Conservation (phyloP, 2,329 filamentous ascomycete genomes). For the Emmonsia crescens region DNA sequence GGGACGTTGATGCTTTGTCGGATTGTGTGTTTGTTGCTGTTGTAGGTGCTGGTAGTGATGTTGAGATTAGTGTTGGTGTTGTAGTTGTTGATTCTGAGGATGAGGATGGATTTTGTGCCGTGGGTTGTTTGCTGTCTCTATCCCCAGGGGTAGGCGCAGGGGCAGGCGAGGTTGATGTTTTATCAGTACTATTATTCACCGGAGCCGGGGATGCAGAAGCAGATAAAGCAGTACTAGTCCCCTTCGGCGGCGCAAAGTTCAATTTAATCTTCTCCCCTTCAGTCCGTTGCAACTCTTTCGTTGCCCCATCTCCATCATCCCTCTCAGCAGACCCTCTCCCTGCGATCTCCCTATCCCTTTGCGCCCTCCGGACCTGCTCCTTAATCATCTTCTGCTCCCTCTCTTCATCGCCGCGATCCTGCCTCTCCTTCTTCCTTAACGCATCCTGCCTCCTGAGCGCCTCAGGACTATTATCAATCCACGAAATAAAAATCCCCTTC, state of each 20-base stretch:
- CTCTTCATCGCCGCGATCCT: conserved; percentile 86
- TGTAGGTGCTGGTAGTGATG: conserved; percentile 3
- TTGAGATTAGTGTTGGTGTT: neutral
- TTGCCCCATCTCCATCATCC: conserved; percentile 2
- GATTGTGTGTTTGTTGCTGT: neutral
- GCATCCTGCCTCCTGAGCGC: conserved; percentile 71
- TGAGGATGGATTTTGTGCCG: neutral
- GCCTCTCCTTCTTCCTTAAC: conserved; percentile 67
- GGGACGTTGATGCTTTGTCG: neutral
- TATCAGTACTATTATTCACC: neutral
- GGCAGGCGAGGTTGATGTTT: neutral
- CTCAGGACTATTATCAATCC: conserved; percentile 86
- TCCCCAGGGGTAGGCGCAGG: neutral
- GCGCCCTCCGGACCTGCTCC: conserved; percentile 70
- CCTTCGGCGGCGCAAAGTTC: conserved; percentile 6
- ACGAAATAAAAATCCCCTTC: conserved; percentile 76
- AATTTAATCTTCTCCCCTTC: conserved; percentile 14
- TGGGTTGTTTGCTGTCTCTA: neutral
- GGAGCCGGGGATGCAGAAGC: neutral
- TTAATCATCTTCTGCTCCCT: conserved; percentile 76
- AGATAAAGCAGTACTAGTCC: neutral
- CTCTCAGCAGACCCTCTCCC: conserved; percentile 9
- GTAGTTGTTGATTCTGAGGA: neutral
- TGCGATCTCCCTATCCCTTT: conserved; percentile 12
- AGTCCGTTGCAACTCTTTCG: conserved; percentile 9